Conservation (phyloP, 352 stramenopile species). For the Phytophthora vignae region DNA sequence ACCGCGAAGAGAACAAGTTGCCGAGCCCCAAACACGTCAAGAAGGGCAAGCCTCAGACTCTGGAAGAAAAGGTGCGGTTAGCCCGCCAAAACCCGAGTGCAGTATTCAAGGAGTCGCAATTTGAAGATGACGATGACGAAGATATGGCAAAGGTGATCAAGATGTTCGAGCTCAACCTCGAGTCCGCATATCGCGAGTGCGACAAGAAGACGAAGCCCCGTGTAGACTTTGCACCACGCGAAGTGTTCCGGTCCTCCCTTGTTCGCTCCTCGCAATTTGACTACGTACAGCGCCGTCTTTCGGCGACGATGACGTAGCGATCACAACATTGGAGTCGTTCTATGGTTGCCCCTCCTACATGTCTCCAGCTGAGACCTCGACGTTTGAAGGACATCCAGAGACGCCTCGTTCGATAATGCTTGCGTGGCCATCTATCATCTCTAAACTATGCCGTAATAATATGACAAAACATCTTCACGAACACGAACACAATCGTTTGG, state of each 20-base stretch:
- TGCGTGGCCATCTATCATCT: slow-evolving; percentile 20
- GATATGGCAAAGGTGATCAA: slow-evolving; percentile 80
- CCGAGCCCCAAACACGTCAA: slow-evolving; percentile 18
- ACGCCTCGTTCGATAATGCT: slow-evolving; percentile 19
- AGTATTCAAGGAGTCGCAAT: slow-evolving; percentile 84
- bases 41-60: slow-evolving; percentile 26
- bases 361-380: neutral
- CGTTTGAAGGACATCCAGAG: neutral
- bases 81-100: slow-evolving; percentile 76
- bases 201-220: slow-evolving; percentile 67
- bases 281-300: slow-evolving; percentile 39
- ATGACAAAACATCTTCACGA: slow-evolving; percentile 26
- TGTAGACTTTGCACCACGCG: slow-evolving; percentile 72
- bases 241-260: slow-evolving; percentile 76
- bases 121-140: slow-evolving; percentile 84
- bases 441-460: slow-evolving; percentile 48
- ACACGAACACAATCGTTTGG: neutral
- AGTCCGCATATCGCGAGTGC: slow-evolving; percentile 74
- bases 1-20: slow-evolving; percentile 14
- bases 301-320: slow-evolving; percentile 41
- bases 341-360: slow-evolving; percentile 2
- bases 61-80: slow-evolving; percentile 75
- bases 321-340: slow-evolving; percentile 13
- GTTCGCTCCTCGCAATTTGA: slow-evolving; percentile 41
- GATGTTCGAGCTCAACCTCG: slow-evolving; percentile 77